Base-by-base conservation (phyloP, 805 yeast genomes). In the Grigorovia humatica region DNA sequence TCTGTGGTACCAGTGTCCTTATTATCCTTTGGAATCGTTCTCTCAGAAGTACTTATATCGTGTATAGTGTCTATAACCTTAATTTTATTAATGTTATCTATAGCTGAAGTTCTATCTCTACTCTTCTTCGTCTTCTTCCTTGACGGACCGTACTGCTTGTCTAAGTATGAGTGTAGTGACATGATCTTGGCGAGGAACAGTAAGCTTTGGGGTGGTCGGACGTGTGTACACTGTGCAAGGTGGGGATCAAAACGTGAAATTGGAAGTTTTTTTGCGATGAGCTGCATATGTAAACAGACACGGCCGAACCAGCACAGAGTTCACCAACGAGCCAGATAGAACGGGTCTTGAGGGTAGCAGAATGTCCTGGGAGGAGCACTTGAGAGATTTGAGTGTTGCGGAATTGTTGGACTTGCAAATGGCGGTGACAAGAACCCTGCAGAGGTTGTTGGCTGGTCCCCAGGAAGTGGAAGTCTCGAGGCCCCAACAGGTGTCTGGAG, bases 81-180 rank as follows among this genome's bases (percentile, higher is more conserved):
- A 23, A 23, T 23, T 6, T 23, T 23, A 11, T 8, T 9, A 4
- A 9, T 32, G 38, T 2, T 8, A 17, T 20, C 32, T 29, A 27
- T 17, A 40, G 51, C 58, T 48, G 23, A 53, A 55, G 43, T 38
- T 46, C 44, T 50, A 3, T 23, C 27, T 23, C 6, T 66, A 41
- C 58, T 60, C 51, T 58, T 63, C 44, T 59, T 56, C 35, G 59
- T 48, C 15, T 57, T 57, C 19, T 65, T 67, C 11, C 63, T 55
- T 15, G 64, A 52, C 19, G 63, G 50, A 4, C 75, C 67, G 51
- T 79, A 79, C 41, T 72, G 72, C 55, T 73, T 70, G 8, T 74
- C 66, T 43, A 78, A 62, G 54, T 77, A 78, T 48, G 72, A 76
- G 44, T 76, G 70, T 35, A 77, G 59, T 1, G 78, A 74, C 79